phyloP scores from a whole-genome alignment of 129 eudicot genomes.

The Calendula officinalis region DNA sequence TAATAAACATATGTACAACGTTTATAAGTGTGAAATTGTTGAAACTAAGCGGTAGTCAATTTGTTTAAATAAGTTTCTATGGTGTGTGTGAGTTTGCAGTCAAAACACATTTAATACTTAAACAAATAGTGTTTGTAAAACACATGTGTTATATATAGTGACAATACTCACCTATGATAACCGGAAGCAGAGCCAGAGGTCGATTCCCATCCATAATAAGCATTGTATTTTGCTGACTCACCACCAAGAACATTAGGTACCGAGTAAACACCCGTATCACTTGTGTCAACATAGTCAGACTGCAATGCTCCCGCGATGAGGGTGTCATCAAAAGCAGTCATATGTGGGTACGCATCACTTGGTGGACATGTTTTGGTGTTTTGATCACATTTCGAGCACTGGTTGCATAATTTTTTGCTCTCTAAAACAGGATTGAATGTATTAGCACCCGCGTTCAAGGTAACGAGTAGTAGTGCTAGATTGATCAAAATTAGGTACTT shows the following conservation, averaged over 20 bases:
- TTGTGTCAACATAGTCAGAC: constrained; percentile 60
- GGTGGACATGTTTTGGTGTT: constrained; percentile 55
- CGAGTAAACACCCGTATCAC: constrained; percentile 68
- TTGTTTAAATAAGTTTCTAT: too few relatives aligned
- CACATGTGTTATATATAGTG: neutral
- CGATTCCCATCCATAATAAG: constrained; percentile 68
- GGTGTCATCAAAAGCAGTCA: constrained; percentile 62
- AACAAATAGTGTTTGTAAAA: neutral
- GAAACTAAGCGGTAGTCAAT: too few relatives aligned
- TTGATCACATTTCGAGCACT: constrained; percentile 54
- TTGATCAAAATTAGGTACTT: constrained; percentile 14
- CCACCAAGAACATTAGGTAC: constrained; percentile 61
- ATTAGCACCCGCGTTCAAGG: neutral
- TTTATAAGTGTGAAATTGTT: too few relatives aligned
- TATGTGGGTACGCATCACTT: constrained; percentile 70
- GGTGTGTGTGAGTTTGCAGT: too few relatives aligned
- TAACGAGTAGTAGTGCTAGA: constrained; percentile 3
- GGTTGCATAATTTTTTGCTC: constrained; percentile 49
- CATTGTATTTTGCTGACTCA: constrained; percentile 31
- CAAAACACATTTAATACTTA: too few relatives aligned
- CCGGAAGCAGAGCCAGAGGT: constrained; percentile 73
- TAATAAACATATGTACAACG: too few relatives aligned
- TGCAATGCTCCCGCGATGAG: constrained; percentile 60
- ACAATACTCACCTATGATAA: constrained; percentile 48
- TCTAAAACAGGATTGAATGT: constrained; percentile 32